phyloP scores from a whole-genome alignment of 2,329 filamentous ascomycete species.

The Hymenoscyphus infarciens region DNA sequence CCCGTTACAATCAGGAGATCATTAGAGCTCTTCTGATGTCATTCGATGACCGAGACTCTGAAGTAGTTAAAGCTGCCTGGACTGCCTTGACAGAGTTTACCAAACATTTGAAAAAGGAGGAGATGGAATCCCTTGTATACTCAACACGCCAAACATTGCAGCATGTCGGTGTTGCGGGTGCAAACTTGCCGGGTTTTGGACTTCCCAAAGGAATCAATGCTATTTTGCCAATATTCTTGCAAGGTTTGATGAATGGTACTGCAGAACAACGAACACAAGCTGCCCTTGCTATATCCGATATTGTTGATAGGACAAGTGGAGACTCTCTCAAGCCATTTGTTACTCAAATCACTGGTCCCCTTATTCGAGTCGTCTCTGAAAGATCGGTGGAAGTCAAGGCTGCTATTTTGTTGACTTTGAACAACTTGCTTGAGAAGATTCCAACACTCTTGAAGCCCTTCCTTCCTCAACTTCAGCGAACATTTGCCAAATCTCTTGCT shows the following conservation, averaged over 20 bases:
- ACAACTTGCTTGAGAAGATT: slow-evolving; percentile 95
- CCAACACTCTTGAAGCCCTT: slow-evolving; percentile 94
- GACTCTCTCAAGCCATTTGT: slow-evolving; percentile 90
- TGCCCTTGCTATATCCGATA: slow-evolving; percentile 90
- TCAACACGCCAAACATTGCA: slow-evolving; percentile 84
- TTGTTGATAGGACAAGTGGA: slow-evolving; percentile 87
- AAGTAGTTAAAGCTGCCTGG: slow-evolving; percentile 89
- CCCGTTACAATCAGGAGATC: slow-evolving; percentile 92
- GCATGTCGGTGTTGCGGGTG: slow-evolving; percentile 83
- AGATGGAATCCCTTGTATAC: slow-evolving; percentile 89
- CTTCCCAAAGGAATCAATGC: slow-evolving; percentile 97
- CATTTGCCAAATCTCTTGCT: slow-evolving; percentile 92
- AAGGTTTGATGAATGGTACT: slow-evolving; percentile 95
- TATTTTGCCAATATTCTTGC: slow-evolving; percentile 92
- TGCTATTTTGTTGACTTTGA: slow-evolving; percentile 88
- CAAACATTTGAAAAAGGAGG: slow-evolving; percentile 87
- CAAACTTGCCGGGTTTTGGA: slow-evolving; percentile 81
- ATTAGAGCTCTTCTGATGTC: slow-evolving; percentile 86
- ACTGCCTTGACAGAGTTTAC: slow-evolving; percentile 82
- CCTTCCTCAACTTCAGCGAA: slow-evolving; percentile 91
- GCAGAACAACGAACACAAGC: slow-evolving; percentile 88
- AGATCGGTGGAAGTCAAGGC: slow-evolving; percentile 94
- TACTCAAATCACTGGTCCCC: slow-evolving; percentile 92
- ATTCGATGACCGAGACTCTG: slow-evolving; percentile 80
- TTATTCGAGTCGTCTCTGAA: slow-evolving; percentile 97